Evolutionary conservation across 495 filamentous ascomycete species (phyloP).

Genomic region (Podospora comata): DNA sequence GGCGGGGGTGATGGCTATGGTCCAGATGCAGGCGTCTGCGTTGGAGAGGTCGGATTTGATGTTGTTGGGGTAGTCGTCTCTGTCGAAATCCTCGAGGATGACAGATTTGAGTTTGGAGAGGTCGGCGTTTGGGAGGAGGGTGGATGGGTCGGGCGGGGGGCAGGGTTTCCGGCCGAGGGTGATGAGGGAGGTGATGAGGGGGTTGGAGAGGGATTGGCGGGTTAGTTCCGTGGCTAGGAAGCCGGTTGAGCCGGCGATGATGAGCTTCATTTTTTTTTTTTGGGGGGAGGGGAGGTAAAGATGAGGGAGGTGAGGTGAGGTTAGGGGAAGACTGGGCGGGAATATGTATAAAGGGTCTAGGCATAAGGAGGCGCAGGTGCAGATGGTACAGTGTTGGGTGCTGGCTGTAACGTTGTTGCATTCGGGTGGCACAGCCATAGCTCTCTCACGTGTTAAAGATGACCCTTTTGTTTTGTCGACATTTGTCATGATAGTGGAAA

Average conservation of each 20-base stretch:
- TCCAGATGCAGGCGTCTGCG: constrained; percentile 56
- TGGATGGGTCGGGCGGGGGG: constrained; percentile 9
- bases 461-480: too few relatives aligned
- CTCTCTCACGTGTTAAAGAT: too few relatives aligned
- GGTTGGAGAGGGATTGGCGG: constrained; percentile 40
- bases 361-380: too few relatives aligned
- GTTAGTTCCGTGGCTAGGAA: constrained; percentile 50
- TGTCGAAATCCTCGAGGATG: constrained; percentile 40
- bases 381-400: too few relatives aligned
- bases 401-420: too few relatives aligned
- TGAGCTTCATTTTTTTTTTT: constrained; percentile 47
- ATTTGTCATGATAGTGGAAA: too few relatives aligned
- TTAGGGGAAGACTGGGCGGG: background rate
- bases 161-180: constrained; percentile 38
- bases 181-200: constrained; percentile 42
- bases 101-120: constrained; percentile 42
- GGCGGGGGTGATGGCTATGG: constrained; percentile 43
- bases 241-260: constrained; percentile 50
- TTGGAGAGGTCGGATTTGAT: constrained; percentile 41
- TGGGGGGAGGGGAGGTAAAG: background rate
- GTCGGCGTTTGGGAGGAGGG: constrained; percentile 17
- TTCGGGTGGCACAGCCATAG: too few relatives aligned
- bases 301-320: too few relatives aligned
- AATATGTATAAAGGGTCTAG: too few relatives aligned
- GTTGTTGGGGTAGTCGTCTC: constrained; percentile 38